These are phyloP conservation scores for Trametes villosa DNA, from an alignment of 768 basidiomycete genomes.

Conservation along the genomic window DNA sequence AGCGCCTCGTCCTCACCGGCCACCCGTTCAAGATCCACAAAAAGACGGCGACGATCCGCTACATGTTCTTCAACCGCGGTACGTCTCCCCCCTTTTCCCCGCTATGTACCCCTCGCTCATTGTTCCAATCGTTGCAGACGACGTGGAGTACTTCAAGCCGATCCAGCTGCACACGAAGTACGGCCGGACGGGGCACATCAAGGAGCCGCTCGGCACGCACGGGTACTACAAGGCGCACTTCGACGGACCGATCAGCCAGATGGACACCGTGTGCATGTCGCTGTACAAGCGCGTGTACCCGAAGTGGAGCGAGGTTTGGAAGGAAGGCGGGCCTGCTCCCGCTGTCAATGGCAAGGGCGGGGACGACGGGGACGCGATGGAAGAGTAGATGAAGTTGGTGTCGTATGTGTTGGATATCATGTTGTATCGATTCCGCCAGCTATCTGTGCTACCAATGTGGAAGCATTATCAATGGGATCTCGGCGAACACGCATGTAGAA, in stretches of 20 bases:
- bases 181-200: conserved; percentile 87
- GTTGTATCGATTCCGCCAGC: conserved; percentile 3
- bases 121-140: conserved; percentile 51
- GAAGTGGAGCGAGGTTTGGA: conserved; percentile 74
- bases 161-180: conserved; percentile 92
- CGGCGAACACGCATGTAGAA: too few relatives aligned
- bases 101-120: background rate
- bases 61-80: conserved; percentile 97
- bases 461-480: too few relatives aligned
- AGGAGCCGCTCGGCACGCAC: conserved; percentile 93
- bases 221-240: conserved; percentile 96
- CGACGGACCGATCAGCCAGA: conserved; percentile 90
- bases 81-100: conserved; percentile 21
- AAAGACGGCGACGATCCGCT: conserved; percentile 94
- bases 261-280: conserved; percentile 96
- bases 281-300: conserved; percentile 96
- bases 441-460: too few relatives aligned
- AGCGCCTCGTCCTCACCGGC: conserved; percentile 93
- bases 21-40: conserved; percentile 98
- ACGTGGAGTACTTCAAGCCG: conserved; percentile 91
- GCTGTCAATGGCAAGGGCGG: background rate
- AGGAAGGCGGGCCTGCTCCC: conserved; percentile 12
- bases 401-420: conserved; percentile 5
- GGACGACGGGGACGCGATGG: conserved; percentile 31
- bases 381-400: conserved; percentile 23